Evolutionary conservation across 1,284 basidiomycete genomes (phyloP), one percentile per base, ranked within the genome.

Genomic region (Naganishia sp.): DNA sequence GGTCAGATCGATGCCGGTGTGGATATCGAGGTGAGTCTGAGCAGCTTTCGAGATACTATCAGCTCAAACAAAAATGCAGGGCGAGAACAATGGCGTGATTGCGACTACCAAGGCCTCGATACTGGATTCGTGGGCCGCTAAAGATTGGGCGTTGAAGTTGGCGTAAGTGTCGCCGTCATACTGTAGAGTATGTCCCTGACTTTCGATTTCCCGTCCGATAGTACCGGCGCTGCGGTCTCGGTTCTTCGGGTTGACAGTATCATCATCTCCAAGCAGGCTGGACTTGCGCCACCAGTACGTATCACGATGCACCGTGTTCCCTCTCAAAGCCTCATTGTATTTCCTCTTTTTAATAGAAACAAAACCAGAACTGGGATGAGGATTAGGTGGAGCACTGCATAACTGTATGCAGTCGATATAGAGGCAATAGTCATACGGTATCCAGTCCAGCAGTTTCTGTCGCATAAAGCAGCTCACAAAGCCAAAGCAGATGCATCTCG

Each of bases 241-340:
- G 93, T 99, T 25, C 85, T 99, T 54, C 90, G 89, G 67, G 96
- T 99, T 11, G 96, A 99, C 80, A 92, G 90, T 73, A 97, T 98
- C 80, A 99, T 99, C 81, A 95, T 97, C 87, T 92, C 90, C 79
- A 93, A 92, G 77, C 90, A 90, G 57, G 91, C 92, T 0, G 92
- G 92, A 64, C 74, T 81, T 41, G 75, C 76, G n/a, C 78, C 79
- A 47, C 78, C 78, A 43, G 67, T 68, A 54, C 50, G 67, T 46
- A 11, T 17, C 21, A 13, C 9, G 39, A n/a, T 21, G n/a, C 47
- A 17, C 13, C 31, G 18, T 21, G 28, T 32, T 51, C 39, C 18
- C 17, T 39, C 23, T 21, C 39, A n/a, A 1, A 2, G 31, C 21
- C 6, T 21, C 18, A 41, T 3, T 25, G 47, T 39, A 13, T 61